Conservation (phyloP, 768 basidiomycete species). For the Tylopilus rubrobrunneus region DNA sequence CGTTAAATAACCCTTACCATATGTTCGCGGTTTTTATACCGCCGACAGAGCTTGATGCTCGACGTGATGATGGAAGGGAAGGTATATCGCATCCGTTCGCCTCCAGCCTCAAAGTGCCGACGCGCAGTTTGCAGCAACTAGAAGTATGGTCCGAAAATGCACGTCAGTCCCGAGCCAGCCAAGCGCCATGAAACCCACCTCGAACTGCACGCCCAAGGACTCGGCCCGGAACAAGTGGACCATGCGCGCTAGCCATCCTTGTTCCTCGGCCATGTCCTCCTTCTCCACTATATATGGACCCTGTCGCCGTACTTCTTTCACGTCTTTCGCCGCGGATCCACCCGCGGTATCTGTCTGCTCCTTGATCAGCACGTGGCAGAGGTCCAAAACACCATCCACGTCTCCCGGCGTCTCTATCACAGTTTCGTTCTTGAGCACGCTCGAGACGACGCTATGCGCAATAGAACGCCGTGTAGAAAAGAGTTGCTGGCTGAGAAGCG, state of each 20-base stretch:
- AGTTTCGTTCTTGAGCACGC: slow-evolving; percentile 95
- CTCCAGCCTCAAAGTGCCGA: slow-evolving; percentile 84
- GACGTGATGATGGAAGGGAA: slow-evolving; percentile 96
- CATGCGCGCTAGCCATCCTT: slow-evolving; percentile 98
- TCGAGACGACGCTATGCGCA: slow-evolving; percentile 91
- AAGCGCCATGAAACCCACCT: slow-evolving; percentile 45
- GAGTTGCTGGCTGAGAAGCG: slow-evolving; percentile 79
- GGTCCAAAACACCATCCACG: slow-evolving; percentile 86
- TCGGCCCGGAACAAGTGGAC: slow-evolving; percentile 92
- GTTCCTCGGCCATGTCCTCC: slow-evolving; percentile 96
- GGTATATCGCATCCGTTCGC: slow-evolving; percentile 93
- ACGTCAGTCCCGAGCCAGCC: not conserved
- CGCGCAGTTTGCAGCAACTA: slow-evolving; percentile 91
- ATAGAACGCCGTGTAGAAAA: slow-evolving; percentile 89
- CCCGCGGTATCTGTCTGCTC: slow-evolving; percentile 65
- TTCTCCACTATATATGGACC: slow-evolving; percentile 64
- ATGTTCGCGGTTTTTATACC: slow-evolving; percentile 83
- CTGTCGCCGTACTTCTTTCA: slow-evolving; percentile 50
- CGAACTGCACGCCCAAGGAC: slow-evolving; percentile 83
- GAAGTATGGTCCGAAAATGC: not conserved
- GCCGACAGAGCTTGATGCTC: slow-evolving; percentile 85
- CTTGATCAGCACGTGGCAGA: slow-evolving; percentile 89
- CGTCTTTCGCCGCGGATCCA: slow-evolving; percentile 25
- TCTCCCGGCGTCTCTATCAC: slow-evolving; percentile 92
- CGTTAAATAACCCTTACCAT: slow-evolving; percentile 38